A percentile compares a stretch with the other conserved stretches of the same genome.
phyloP scores from a whole-genome alignment of 441 rosid species.

The Isatis lusitanica region DNA sequence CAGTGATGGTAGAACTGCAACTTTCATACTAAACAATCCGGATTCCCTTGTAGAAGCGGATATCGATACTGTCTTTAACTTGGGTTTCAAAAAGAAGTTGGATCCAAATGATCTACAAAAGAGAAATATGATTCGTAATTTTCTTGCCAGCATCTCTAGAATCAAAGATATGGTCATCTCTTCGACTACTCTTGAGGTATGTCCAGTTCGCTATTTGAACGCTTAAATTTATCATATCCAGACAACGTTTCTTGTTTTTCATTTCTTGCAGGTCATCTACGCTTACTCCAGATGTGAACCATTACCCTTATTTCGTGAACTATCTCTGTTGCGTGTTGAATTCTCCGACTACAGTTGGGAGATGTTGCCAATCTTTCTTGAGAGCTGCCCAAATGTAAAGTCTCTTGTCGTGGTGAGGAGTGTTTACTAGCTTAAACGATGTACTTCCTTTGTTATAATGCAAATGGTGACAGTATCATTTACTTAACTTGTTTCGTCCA shows the following conservation, averaged over 20 bases:
- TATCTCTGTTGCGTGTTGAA: not conserved
- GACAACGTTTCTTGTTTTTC: too few species aligned
- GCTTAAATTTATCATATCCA: not conserved
- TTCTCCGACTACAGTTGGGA: not conserved
- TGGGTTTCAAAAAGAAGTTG: not conserved
- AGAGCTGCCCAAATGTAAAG: slow-evolving; percentile 19
- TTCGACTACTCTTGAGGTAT: not conserved
- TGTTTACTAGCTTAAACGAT: not conserved
- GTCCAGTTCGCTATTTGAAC: not conserved
- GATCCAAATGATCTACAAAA: not conserved
- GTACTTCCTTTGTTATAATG: not conserved
- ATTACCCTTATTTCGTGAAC: slow-evolving; percentile 9
- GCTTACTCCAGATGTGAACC: slow-evolving; percentile 1
- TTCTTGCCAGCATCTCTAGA: not conserved
- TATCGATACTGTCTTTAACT: not conserved
- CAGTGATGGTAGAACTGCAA: not conserved
- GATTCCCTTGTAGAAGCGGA: not conserved
- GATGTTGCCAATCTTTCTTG: slow-evolving; percentile 7
- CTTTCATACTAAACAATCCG: not conserved
- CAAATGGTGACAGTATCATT: not conserved
- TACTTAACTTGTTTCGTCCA: not conserved
- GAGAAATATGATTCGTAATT: not conserved
- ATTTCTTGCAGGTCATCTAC: not conserved
- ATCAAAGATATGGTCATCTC: not conserved
- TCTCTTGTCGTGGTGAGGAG: slow-evolving; percentile 9